Base-by-base conservation (phyloP, 2,329 filamentous ascomycete genomes). In the Aureobasidium sp. region DNA sequence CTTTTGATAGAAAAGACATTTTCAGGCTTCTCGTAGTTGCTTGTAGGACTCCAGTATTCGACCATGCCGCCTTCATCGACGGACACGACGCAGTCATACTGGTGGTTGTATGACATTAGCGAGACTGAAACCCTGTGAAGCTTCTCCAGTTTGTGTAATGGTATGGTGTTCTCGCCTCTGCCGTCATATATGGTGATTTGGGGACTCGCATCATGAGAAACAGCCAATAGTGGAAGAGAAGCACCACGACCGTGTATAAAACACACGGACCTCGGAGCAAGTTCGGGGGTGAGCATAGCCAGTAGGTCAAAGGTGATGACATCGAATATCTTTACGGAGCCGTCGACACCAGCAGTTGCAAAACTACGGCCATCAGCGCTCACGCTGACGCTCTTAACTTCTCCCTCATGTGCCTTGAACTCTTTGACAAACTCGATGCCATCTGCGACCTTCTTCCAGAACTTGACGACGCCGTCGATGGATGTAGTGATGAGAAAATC, bases 341-440 rank as follows among this genome's bases (percentile, higher is more conserved):
- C 85, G 75, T 95, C 91, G 44, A 73, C 78, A 39, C 94, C 94
- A 6, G 88, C 89, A 7, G 92, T 96, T 57, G 93, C 95, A 79
- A 95, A 99, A 75, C 90, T 96, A 70, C 92, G 84, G 0, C 94
- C 94, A 74, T 99, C 94, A 44, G 87, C 84, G 75, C 93, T 97
- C 66, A 90, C 87, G 41, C 87, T 94, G 48, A 94, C 90, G 32
- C 88, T 88, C 64, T 81, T 86, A 71, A 97, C 90, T 71, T 95
- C 90, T 57, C 90, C 90, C 63, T 84, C 82, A 76, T 99, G 95
- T 8, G 94, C 92, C 71, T 87, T 88, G 78, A 96, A 99, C 77
- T 99, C 92, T 77, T 99, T 99, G 59, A 97, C 93, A 71, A 99
- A 99, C 77, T 99, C 95, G 63, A 99, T 89, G 0, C 90, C 90